Base-by-base conservation (phyloP, 2,329 filamentous ascomycete genomes). In the Blastomyces parvus region DNA sequence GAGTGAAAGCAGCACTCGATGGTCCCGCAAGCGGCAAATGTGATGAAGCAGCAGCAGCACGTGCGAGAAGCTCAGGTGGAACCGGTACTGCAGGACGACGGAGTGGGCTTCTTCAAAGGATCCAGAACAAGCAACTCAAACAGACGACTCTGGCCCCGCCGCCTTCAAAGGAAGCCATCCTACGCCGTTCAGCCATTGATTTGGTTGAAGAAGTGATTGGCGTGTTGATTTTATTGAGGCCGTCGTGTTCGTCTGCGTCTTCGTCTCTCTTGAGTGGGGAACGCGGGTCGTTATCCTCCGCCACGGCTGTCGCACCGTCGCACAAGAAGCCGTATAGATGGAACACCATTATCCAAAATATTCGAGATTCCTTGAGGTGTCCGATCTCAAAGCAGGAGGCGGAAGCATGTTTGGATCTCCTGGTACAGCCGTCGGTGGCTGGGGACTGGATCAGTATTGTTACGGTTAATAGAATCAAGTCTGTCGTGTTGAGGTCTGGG, bases 91-190 rank as follows among this genome's bases (percentile, higher is more conserved):
- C 62, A 33, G 71, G 72, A 52, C 76, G 77, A 22, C 74, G 75
- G 60, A 86, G 88, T 78, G 85, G 84, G 61, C 83, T 95, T 30
- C 81, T 94, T 63, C 89, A 92, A 73, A 87, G 89, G 59, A 84
- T 95, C 66, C 86, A 88, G 66, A 80, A 83, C 62, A 93, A 93
- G 78, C 84, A 89, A 68, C 74, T 67, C 44, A 72, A 69, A 38
- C 78, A 77, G 79, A 83, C 72, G 72, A 83, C 72, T 70, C 78
- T 65, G 67, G 77, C 65, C 60, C 76, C 64, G 63, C 79, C 64
- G 0, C 82, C 81, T 0, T 77, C 82, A 0, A 79, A 82, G 27
- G 81, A 79, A 22, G 81, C 86, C 68, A 76, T 89, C 2, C 78
- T 83, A 66, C 86, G 87, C 14, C 82, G 81, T 17, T 83, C 85